Evolutionary conservation across 768 basidiomycete genomes (phyloP), one percentile per base, ranked within the genome.

Genomic region (Postia placenta): DNA sequence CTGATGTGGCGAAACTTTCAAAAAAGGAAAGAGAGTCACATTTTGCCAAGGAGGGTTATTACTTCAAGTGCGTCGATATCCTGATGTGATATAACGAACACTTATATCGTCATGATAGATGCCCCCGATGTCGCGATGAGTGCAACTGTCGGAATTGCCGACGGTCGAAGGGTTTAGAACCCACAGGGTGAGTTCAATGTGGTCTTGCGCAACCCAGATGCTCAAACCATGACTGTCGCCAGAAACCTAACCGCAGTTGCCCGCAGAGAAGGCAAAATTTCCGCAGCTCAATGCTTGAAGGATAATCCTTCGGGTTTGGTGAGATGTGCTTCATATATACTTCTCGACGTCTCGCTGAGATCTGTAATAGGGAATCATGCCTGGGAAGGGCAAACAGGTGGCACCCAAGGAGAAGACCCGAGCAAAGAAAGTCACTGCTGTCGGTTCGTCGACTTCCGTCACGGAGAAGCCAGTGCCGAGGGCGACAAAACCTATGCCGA

Each of bases 131-230:
- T 51, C 67, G 74, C 44, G 79, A 75, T 55, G 65, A 71, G 9
- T 90, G 87, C 65, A 86, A 81, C 60, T 90, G 87, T 53, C 69
- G 74, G 36, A 63, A 61, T 3, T 90, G 87, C 64, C 74, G 80
- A 49, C 85, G 82, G 63, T 68, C 74, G 14, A 72, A 79, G 60
- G 85, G 84, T 19, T 66, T 83, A 25, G 72, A 73, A 45, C 73
- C 81, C 0, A 74, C 74, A 24, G 82, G 82, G 85, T 85, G 55
- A 17, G 77, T 62, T 2, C 41, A 39, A 11, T 50, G 33, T 52
- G 5, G 5, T 20, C 17, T 24, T 6, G 4, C 12, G 24, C 39
- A 11, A 26, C 15, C 5, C 9, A 15, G 7, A 33, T 33, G 30
- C 30, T 33, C n/a, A 33, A 33, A 33, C 30, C 7, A 7, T 33